Conservation (phyloP, 2,329 filamentous ascomycete genomes). For the Stemphylium beticola region DNA sequence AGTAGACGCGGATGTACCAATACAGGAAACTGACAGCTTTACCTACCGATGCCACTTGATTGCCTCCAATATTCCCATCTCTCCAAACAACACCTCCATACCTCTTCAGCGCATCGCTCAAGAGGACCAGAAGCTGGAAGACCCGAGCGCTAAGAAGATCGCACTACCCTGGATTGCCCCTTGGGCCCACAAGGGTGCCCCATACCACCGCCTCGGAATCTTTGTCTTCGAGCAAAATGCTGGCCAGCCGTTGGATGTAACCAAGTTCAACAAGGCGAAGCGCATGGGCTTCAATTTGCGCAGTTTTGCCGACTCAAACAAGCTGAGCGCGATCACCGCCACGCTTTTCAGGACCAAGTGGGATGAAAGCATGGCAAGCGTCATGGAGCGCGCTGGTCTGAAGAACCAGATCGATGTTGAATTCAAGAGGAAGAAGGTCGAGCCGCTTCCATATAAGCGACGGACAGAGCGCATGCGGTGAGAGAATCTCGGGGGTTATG, state of each 20-base stretch:
- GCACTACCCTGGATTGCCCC: conserved; percentile 83
- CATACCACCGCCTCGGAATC: conserved; percentile 87
- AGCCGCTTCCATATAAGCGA: conserved; percentile 70
- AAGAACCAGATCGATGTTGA: conserved; percentile 77
- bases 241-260: conserved; percentile 46
- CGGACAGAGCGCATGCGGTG: conserved; percentile 58
- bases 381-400: conserved; percentile 82
- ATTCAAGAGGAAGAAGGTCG: conserved; percentile 79
- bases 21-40: conserved; percentile 76
- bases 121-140: conserved; percentile 51
- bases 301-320: conserved; percentile 73
- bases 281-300: conserved; percentile 77
- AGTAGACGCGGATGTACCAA: conserved; percentile 88
- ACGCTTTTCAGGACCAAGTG: conserved; percentile 87
- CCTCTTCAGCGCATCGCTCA: conserved; percentile 41
- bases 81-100: conserved; percentile 55
- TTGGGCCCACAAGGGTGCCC: conserved; percentile 85
- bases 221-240: conserved; percentile 82
- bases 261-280: conserved; percentile 76
- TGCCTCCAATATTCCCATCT: conserved; percentile 74
- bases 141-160: conserved; percentile 62
- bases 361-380: conserved; percentile 84
- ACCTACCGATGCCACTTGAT: conserved; percentile 85
- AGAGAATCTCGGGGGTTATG: conserved; percentile 3
- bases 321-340: conserved; percentile 76